Base-by-base conservation (phyloP, 2,329 filamentous ascomycete genomes). In the Monilinia vaccinii-corymbosi region DNA sequence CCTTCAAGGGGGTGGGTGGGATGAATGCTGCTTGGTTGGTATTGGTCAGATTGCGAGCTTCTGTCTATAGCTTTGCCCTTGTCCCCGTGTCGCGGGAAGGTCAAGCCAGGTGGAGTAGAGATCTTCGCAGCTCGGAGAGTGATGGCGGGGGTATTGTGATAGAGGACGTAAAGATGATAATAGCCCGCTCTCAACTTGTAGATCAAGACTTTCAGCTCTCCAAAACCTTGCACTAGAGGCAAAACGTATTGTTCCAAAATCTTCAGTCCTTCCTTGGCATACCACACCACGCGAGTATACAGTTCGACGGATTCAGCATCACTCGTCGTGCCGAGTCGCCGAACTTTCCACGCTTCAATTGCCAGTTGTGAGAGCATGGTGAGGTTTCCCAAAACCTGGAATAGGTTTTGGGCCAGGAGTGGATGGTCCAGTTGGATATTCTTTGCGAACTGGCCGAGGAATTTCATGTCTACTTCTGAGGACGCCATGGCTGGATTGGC, bases 381-480 rank as follows among this genome's bases (percentile, higher is more conserved):
- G 4, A 93, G 96, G 16, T 97, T 81, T 1, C 94, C 94, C 13
- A 97, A 81, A 45, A 97, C 86, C 73, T 94, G 94, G 75, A 91
- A 97, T 50, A 99, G 82, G 72, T 90, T 91, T 23, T 82, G 82
- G 9, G 89, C 89, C 49, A 97, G 82, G 21, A 92, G 79, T 4
- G 89, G 86, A 70, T 93, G 94, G 67, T 89, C 86, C 62, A 82
- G 77, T 71, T 87, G 85, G 67, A 91, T 91, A 63, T 85, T 81
- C 75, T 86, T 88, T 72, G 94, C 93, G 72, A 96, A 86, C 71
- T 85, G 87, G 76, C 91, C 91, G 70, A 99, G 81, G 75, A 95
- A 96, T 77, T 97, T 99, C 77, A 96, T 92, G 74, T 99, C 94
- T 64, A 97, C 91, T 76, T 96, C 91, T 63, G 91, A 94, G 72